Base-by-base conservation (phyloP, 208 protist species). In the Trypanosoma cruzi region DNA sequence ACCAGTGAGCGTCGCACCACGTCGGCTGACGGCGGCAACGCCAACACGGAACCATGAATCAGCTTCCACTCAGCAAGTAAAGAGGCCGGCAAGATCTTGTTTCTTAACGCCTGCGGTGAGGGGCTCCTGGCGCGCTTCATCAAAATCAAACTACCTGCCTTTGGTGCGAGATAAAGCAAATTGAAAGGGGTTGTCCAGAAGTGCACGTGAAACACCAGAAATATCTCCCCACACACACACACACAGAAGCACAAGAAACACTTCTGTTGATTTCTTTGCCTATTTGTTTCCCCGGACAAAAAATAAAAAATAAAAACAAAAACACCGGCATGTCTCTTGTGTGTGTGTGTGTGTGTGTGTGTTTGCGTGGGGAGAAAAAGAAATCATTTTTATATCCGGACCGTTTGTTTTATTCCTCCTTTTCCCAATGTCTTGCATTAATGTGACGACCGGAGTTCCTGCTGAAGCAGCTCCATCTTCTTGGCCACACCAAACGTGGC, bases 401-500 rank as follows among this genome's bases (percentile, higher is more conserved):
- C 40, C n/a, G 4, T 52, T 52, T 22, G 29, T 42, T 36, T 36
- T 44, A n/a, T 26, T 57, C 34, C 54, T 34, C 20, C 22, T 18
- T 54, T 53, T 40, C 31, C 37, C 14, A 1, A 16, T 55, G 4
- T 32, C 40, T 66, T 54, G 16, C 64, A 18, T 34, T 48, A 34
- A 20, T 62, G 40, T 65, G 24, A 61, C 14, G 34, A 18, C 7
- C 79, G 70, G 28, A 96, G 79, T 68, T 96, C 91, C 20, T 72
- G 48, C 63, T 97, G 92, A 14, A 97, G 79, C 36, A 86, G 53
- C 52, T 85, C 68, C n/a, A 97, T 78, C 32, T 87, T 85, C 78
- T 90, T 93, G 10, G 78, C 69, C 10, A 95, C 64, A 28, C 89
- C 92, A 73, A 92, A 91, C 0, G 92, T 97, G 2, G 88, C 73